Evolutionary conservation across 352 stramenopile genomes (phyloP), one percentile per base, ranked within the genome.

Genomic region (Stephanocyclus meneghinianus): DNA sequence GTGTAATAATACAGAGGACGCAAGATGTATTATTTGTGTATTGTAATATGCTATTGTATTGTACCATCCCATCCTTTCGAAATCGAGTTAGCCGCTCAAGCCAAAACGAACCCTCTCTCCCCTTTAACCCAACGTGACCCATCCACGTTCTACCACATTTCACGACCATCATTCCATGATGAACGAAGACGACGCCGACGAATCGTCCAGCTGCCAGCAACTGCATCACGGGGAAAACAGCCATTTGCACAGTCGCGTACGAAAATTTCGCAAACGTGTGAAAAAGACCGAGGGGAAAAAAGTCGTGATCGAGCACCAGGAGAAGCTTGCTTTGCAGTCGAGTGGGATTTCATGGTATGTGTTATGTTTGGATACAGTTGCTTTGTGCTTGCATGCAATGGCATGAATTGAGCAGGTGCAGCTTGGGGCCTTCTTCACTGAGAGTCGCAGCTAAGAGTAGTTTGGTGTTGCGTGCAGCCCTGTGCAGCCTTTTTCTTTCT

Each of bases 251-350:
- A 26, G 42, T 62, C 53, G 53, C 29, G 53, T 62, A 1, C 53
- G 53, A 62, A 62, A 62, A 26, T 62, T 62, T 62, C 53, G 53
- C 3, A 62, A 62, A 26, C 53, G 53, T 16, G 53, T 62, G 7
- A 62, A 62, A n/a, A 62, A 62, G 53, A 62, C 29, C 9, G 53
- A 62, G 53, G 53, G 21, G 53, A 62, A 62, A 26, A 62, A 62
- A 26, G 53, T 4, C 18, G 18, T 26, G 16, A 26, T 18, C 5
- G 53, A 53, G n/a, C 45, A 26, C 40, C 21, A 40, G 35, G 26
- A 62, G 53, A 26, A 44, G 53, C 35, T 16, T 21, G 13, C 35
- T 44, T 2, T 8, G 35, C 53, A 42, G 53, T 62, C 42, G 53
- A 62, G 53, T 62, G n/a, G 50, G 50, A 59, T 59, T 26, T 30